These are phyloP conservation scores for Emergomyces africanus DNA, from an alignment of 2,329 filamentous ascomycete genomes.

Conservation along the genomic window DNA sequence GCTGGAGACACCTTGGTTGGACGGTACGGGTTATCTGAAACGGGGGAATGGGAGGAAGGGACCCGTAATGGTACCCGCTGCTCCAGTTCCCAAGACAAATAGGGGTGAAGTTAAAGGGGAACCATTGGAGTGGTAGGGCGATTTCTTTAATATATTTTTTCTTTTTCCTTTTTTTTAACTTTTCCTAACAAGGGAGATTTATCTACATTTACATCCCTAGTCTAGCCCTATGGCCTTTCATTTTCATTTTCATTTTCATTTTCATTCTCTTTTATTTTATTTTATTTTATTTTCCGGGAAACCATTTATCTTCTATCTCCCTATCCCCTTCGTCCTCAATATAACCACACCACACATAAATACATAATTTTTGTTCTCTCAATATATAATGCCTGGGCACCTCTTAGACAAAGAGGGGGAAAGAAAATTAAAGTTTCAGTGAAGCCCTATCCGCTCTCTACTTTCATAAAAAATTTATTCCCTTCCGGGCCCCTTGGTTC, in stretches of 20 bases:
- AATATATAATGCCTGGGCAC: too few species aligned
- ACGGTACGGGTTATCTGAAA: slow-evolving; percentile 69
- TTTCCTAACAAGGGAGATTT: not conserved
- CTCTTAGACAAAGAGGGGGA: not conserved
- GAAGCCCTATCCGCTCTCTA: not conserved
- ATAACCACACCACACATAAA: not conserved
- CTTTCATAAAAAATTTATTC: not conserved
- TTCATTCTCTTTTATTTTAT: not conserved
- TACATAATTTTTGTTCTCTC: not conserved
- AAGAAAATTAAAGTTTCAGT: not conserved
- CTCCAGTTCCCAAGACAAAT: slow-evolving; percentile 76
- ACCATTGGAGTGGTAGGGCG: slow-evolving; percentile 70
- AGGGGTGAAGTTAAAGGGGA: slow-evolving; percentile 71
- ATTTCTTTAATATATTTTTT: not conserved
- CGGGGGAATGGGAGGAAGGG: slow-evolving; percentile 26
- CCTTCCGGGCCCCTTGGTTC: too few species aligned
- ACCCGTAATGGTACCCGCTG: slow-evolving; percentile 50
- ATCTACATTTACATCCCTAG: not conserved
- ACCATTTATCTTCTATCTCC: not conserved
- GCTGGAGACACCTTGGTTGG: slow-evolving; percentile 74
- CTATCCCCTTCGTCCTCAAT: too few species aligned
- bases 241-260: not conserved
- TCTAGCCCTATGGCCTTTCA: not conserved
- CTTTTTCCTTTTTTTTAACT: not conserved
- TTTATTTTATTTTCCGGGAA: not conserved